Base-by-base conservation (phyloP, 257 asterid species). In the Solanum raphanifolium region DNA sequence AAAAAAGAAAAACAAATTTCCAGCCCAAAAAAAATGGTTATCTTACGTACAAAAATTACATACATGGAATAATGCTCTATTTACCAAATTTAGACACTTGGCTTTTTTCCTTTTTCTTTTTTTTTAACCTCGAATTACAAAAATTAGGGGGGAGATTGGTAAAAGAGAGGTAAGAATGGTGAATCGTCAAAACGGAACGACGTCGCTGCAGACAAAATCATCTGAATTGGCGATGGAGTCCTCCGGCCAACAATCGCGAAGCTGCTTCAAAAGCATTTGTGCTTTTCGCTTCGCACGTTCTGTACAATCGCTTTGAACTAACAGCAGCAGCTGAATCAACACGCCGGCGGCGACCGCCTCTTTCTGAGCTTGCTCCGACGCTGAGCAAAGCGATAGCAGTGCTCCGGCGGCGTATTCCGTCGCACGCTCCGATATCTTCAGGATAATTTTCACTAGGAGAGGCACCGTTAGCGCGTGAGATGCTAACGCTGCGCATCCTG, bases 321-420 rank as follows among this genome's bases (percentile, higher is more conserved):
- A 91, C 41, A 97, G 89, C 41, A 97, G 91, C 90, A 97, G 60
- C 91, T 96, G 99, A 68, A 94, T 95, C 92, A 95, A 73, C 76
- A 95, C 93, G 58, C 99, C 99, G 81, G 97, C 97, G 32, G 93
- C 95, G 87, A 93, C 97, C 36, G 98, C 96, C 35, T 95, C 98
- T 1, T 86, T 60, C 88, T 94, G 94, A 1, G 94, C 91, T 41
- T 84, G 87, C 89, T 97, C 99, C 58, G 98, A 94, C 25, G 92
- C 92, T 35, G 98, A 94, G 91, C 98, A 97, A 6, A 95, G 92
- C 38, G 99, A 93, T 1, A 97, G 89, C 29, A 97, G 93, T 16
- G 99, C 98, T 1, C 99, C 99, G 78, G 99, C 98, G 3, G 99
- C 99, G 89, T 97, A 95, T 88, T 97, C 99, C 55, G 98, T 97